Percentiles rank a stretch among this genome's conserved stretches.
Evolutionary conservation across 306 rosid genomes (phyloP).

Genomic region (Cucumis cinereus): DNA sequence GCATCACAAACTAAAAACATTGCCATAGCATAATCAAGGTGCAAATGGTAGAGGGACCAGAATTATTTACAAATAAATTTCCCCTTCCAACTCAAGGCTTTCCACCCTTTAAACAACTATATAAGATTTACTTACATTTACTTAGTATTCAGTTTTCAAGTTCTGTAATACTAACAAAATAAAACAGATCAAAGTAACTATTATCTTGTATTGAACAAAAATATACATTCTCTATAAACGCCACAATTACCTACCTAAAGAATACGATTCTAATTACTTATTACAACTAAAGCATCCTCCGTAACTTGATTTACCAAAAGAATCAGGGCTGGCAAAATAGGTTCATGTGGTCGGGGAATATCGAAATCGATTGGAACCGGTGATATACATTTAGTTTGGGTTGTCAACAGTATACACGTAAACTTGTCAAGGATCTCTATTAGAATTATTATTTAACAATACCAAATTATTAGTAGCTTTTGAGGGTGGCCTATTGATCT

Average conservation of each 20-base stretch:
- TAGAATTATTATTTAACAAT: constrained; percentile 46
- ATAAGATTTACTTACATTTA: not conserved
- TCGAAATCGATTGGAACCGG: constrained; percentile 24
- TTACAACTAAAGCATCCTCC: constrained; percentile 4
- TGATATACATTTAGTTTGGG: constrained; percentile 39
- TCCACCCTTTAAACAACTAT: not conserved
- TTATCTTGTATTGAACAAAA: not conserved
- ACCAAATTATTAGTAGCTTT: constrained; percentile 45
- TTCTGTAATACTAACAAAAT: not conserved
- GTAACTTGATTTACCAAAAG: constrained; percentile 1
- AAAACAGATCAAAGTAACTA: not conserved
- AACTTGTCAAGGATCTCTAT: constrained; percentile 44
- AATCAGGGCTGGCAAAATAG: not conserved
- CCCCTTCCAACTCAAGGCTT: not conserved
- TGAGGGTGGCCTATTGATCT: constrained; percentile 91
- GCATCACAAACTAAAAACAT: not conserved
- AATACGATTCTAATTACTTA: not conserved
- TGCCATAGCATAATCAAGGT: not conserved
- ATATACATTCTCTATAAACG: not conserved
- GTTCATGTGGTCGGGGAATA: constrained; percentile 16
- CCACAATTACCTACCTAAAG: not conserved
- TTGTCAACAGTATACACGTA: constrained; percentile 61
- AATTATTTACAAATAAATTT: not conserved
- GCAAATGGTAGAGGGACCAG: not conserved
- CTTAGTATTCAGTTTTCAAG: not conserved